These are phyloP conservation scores for Backusella psychrophila DNA, from an alignment of 192 early-diverging fungal species.

Conservation along the genomic window DNA sequence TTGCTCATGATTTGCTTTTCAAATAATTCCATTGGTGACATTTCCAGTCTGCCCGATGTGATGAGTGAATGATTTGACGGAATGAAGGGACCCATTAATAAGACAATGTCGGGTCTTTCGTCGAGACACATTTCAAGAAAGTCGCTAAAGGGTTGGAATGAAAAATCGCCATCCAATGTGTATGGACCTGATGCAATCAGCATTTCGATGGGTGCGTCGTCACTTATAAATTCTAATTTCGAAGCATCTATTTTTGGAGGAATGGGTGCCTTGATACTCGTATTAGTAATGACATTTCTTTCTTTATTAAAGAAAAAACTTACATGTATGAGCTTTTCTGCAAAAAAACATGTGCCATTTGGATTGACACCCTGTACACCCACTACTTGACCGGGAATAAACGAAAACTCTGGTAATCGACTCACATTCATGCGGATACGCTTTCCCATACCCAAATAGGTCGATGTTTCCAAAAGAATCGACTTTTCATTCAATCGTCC, in stretches of 20 bases:
- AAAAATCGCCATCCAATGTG: slow-evolving; percentile 73
- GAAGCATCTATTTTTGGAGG: slow-evolving; percentile 27
- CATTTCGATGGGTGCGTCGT: slow-evolving; percentile 46
- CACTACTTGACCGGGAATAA: slow-evolving; percentile 85
- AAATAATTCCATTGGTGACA: slow-evolving; percentile 66
- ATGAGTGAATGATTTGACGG: slow-evolving; percentile 57
- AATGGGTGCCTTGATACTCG: slow-evolving; percentile 38
- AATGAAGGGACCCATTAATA: slow-evolving; percentile 81
- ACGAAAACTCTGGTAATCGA: slow-evolving; percentile 53
- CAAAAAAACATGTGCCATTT: slow-evolving; percentile 51
- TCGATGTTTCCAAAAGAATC: slow-evolving; percentile 80
- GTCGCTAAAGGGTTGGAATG: slow-evolving; percentile 80
- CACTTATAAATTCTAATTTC: background rate
- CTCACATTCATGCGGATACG: slow-evolving; percentile 67
- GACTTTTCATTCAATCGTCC: slow-evolving; percentile 69
- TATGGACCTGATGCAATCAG: slow-evolving; percentile 84
- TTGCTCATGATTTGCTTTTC: slow-evolving; percentile 52
- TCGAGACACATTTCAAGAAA: slow-evolving; percentile 58
- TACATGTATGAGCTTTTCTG: slow-evolving; percentile 19
- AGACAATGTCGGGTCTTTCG: slow-evolving; percentile 75
- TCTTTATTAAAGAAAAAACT: background rate
- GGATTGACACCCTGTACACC: slow-evolving; percentile 14
- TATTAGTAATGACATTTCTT: background rate
- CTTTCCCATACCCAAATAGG: slow-evolving; percentile 66
- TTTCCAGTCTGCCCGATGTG: slow-evolving; percentile 48